Conservation (phyloP, 2,329 filamentous ascomycete genomes). For the Metarhizium anisopliae region DNA sequence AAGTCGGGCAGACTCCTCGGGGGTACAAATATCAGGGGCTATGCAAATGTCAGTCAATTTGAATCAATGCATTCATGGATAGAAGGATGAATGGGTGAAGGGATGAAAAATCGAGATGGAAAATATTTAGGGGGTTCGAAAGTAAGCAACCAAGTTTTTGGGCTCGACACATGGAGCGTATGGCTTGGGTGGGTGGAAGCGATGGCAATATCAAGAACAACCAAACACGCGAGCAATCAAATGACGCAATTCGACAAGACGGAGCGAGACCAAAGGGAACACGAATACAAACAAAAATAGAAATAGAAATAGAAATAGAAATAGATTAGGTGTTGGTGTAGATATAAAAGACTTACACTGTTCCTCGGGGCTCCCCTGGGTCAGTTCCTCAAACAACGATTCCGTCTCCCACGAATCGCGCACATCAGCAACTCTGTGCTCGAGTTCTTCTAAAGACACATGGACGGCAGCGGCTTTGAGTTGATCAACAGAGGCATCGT, state of each 20-base stretch:
- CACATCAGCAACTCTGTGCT: slow-evolving; percentile 42
- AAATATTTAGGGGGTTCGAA: too few species aligned
- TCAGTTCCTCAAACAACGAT: slow-evolving; percentile 53
- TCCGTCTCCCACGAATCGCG: slow-evolving; percentile 54
- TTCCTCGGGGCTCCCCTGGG: slow-evolving; percentile 44
- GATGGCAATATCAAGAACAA: too few species aligned
- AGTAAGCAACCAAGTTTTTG: too few species aligned
- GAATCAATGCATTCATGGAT: slow-evolving; percentile 5
- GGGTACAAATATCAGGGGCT: slow-evolving; percentile 46
- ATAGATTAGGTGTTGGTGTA: too few species aligned
- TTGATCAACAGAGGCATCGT: slow-evolving; percentile 25
- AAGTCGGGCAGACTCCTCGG: slow-evolving; percentile 59
- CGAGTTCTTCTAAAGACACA: slow-evolving; percentile 34
- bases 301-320: too few species aligned
- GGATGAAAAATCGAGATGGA: too few species aligned
- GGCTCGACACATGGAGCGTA: too few species aligned
- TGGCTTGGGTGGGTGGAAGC: too few species aligned
- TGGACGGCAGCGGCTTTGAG: slow-evolving; percentile 26
- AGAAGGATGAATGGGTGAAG: neutral
- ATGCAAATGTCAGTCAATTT: slow-evolving; percentile 14
- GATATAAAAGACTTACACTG: neutral
- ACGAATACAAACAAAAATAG: too few species aligned
- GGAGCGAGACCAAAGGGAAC: too few species aligned
- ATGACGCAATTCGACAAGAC: too few species aligned
- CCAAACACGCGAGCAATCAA: too few species aligned